Base-by-base conservation (phyloP, 2,329 filamentous ascomycete genomes). In the Xylaria sp. region DNA sequence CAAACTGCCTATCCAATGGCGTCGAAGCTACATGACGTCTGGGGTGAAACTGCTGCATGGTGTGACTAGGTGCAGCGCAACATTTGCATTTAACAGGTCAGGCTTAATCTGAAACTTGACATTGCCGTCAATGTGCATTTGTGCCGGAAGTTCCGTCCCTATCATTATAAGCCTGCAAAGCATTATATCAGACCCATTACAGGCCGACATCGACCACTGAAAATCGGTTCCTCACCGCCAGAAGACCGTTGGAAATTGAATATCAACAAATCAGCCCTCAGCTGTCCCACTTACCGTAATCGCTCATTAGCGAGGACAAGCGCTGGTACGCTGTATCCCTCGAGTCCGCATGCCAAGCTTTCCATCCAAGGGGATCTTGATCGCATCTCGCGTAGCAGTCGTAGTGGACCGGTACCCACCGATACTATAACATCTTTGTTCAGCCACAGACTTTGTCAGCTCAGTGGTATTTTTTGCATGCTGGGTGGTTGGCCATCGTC, bases 101-200 rank as follows among this genome's bases (percentile, higher is more conserved):
- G 66, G 55, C 52, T 62, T 39, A 65, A 67, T 66, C 60, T 67
- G 67, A 69, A 69, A 69, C 67, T 62, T 67, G 65, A 69, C 67
- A 53, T 63, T 69, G 59, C 55, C 63, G 63, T 59, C 53, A 32
- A 60, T 41, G 67, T 59, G 67, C 67, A 56, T 62, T 34, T 20
- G 41, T 65, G 48, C 66, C 64, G 55, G 60, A 58, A 65, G 32
- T 62, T 57, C 57, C 62, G 66, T 53, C 58, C 53, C 57, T 61
- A 65, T 58, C 62, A 58, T 46, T 28, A n/a, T 25, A 56, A 32
- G 48, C 56, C 32, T 59, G 23, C 59, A 46, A 60, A 59, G 52
- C 60, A 55, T 66, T 62, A 41, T 52, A 63, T 30, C 41, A 52
- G 36, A 43, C 43, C 39, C 56, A 34, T 43, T 23, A 23, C 60